Base-by-base conservation (phyloP, 208 protist genomes). In the Crithidia mellificae region DNA sequence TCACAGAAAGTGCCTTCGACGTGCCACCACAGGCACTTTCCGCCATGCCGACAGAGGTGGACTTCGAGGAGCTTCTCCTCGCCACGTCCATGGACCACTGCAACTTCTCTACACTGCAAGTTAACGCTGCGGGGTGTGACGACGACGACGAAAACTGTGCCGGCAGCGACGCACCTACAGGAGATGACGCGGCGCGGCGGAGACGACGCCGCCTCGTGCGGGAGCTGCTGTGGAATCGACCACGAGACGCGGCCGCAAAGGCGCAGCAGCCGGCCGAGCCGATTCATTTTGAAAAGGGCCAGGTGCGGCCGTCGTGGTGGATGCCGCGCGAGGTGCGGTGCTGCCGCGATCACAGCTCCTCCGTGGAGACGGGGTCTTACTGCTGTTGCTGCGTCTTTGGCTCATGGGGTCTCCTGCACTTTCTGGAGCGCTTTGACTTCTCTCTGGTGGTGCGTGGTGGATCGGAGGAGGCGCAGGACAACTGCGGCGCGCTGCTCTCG, bases 161-260 rank as follows among this genome's bases (percentile, higher is more conserved):
- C 17, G 9, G 22, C 15, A 7, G 25, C 30, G 34, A 38, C 8
- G 6, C 27, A 17, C 8, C 34, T 27, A 77, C 85, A n/a, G 38
- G 41, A 32, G 43, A 24, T 12, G 38, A 27, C 4, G 62, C 36
- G 20, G 70, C 68, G 24, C 64, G 68, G n/a, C 63, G 66, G 9
- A n/a, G n/a, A n/a, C n/a, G n/a, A n/a, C 72, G 83, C 8, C 84
- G 84, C 17, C 80, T 93, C 3, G 68, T 88, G 63, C 88, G 88
- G 2, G 88, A 93, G 68, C 58, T 93, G 1, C 32, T 93, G 19
- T 90, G 84, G 83, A 93, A 93, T 52, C 63, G 80, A 77, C 65
- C 85, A 54, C 32, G 61, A 44, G 22, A 71, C 25, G 41, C 61
- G 0, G 34, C 39, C 2, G 44, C 53, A 8, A 47, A 38, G 20